Conservation (phyloP, 805 yeast species). For the Yarrowia porcina region DNA sequence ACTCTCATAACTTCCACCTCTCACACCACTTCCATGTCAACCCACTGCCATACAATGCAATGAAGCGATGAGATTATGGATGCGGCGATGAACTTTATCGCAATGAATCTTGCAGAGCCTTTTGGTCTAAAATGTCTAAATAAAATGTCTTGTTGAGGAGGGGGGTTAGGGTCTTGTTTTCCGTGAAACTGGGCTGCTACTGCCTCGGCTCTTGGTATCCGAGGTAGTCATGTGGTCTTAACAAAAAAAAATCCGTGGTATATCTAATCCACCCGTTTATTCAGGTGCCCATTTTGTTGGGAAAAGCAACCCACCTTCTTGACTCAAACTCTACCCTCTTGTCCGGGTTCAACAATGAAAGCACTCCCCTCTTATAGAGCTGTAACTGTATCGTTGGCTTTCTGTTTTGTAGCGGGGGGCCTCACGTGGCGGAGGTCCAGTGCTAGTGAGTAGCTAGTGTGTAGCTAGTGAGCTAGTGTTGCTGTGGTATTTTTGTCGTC, state of each 20-base stretch:
- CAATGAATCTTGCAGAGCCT: not conserved
- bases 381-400: too few relatives aligned
- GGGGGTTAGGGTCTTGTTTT: not conserved
- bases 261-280: too few relatives aligned
- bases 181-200: too few relatives aligned
- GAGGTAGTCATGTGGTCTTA: too few relatives aligned
- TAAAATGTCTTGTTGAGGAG: not conserved
- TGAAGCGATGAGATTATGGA: not conserved
- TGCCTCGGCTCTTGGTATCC: not conserved
- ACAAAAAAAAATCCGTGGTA: too few relatives aligned
- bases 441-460: too few relatives aligned
- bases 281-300: slow-evolving; percentile 11
- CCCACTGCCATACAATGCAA: too few relatives aligned
- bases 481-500: too few relatives aligned
- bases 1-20: too few relatives aligned
- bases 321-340: slow-evolving; percentile 4
- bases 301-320: not conserved
- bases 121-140: too few relatives aligned
- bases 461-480: too few relatives aligned
- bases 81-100: not conserved
- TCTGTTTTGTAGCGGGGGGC: not conserved
- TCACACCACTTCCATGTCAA: too few relatives aligned
- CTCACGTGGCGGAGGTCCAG: not conserved
- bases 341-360: slow-evolving; percentile 12
- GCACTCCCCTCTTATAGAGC: not conserved